Base-by-base conservation (phyloP, 2,329 filamentous ascomycete species). In the Diplocarpon mali region DNA sequence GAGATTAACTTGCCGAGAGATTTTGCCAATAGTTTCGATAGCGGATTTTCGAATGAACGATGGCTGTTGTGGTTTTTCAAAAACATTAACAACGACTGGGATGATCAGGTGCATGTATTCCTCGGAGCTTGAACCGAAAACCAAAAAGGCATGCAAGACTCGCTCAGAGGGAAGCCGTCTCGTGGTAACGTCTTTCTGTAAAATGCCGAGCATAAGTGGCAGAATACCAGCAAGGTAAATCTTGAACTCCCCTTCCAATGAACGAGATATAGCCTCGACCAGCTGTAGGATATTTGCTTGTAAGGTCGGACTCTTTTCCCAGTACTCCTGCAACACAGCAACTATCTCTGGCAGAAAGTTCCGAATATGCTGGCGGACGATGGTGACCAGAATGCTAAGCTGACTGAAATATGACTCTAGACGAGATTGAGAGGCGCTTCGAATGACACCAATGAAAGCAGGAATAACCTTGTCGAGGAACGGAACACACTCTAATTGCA, bases 81-180 rank as follows among this genome's bases (percentile, higher is more conserved):
- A 96, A 39, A 95, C 84, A 36, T 84, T 80, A 8, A 98, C 89
- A 58, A 98, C 88, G 30, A 94, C 87, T 0, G 92, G 92, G 41
- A 98, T 86, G 54, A 99, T 96, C 42, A 98, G 72, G 62, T 98
- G 92, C 92, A 98, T 98, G 63, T 98, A 98, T 62, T 98, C 92
- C 62, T 98, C 92, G 10, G 85, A 85, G 59, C 89, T 96, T 0
- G 89, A 83, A 1, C 93, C 93, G 61, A 98, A 98, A 0, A 98
- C 85, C 24, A 98, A 69, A 64, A 99, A 95, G 0, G 90, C 89
- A 61, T 96, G 92, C 17, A 99, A 71, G 3, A 98, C 89, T 55
- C 83, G 83, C 61, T 95, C 88, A 0, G 89, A 94, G 2, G 88
- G 83, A 12, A 78, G 73, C n/a, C 87, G 76, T 58, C 86, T 83